These are phyloP conservation scores for Pythium diclinum DNA, from an alignment of 352 stramenopile species.

Conservation along the genomic window DNA sequence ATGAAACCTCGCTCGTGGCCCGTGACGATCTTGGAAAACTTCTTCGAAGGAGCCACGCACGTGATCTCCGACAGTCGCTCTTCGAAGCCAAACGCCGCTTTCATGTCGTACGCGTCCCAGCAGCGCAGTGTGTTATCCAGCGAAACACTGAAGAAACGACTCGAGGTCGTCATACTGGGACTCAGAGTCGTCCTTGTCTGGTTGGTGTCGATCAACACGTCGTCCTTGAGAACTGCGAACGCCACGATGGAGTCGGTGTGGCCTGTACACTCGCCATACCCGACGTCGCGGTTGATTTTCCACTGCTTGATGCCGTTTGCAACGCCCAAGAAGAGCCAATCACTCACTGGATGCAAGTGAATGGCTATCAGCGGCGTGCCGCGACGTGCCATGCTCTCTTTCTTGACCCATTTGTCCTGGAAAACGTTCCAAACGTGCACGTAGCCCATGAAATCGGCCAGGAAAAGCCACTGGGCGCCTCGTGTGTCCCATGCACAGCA, in stretches of 20 bases:
- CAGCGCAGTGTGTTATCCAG: conserved; percentile 71
- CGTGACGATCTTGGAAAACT: conserved; percentile 57
- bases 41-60: conserved; percentile 45
- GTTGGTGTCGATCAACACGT: conserved; percentile 11
- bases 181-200: neutral
- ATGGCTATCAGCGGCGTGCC: conserved; percentile 23
- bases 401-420: conserved; percentile 55
- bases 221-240: conserved; percentile 37
- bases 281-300: conserved; percentile 54
- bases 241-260: conserved; percentile 51
- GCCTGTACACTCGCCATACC: conserved; percentile 51
- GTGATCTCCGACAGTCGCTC: conserved; percentile 65
- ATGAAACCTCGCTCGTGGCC: conserved; percentile 51
- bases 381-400: conserved; percentile 30
- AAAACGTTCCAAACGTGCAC: conserved; percentile 69
- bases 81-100: conserved; percentile 58
- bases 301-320: conserved; percentile 56
- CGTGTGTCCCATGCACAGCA: conserved; percentile 57
- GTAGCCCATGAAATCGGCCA: conserved; percentile 47
- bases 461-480: conserved; percentile 42
- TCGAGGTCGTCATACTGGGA: conserved; percentile 21
- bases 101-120: conserved; percentile 73
- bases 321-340: conserved; percentile 48
- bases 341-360: conserved; percentile 15
- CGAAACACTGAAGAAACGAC: conserved; percentile 61